Conservation (phyloP, 352 stramenopile species). For the Globisporangium polare region DNA sequence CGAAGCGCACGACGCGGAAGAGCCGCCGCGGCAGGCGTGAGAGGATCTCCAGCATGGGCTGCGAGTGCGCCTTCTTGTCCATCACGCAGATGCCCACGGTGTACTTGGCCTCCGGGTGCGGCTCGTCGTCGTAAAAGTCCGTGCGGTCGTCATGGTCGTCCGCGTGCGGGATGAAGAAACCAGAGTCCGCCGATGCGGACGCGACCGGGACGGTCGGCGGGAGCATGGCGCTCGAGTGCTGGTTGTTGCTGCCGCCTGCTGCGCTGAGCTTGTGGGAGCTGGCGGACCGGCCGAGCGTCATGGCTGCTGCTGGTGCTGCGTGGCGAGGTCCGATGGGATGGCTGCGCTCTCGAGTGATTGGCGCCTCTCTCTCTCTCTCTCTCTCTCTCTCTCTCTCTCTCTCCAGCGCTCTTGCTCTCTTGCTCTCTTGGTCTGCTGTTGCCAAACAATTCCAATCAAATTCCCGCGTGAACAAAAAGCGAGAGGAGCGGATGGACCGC, state of each 20-base stretch:
- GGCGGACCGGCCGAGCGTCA: constrained; percentile 14
- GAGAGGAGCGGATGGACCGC: background rate
- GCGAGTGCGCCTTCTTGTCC: constrained; percentile 96
- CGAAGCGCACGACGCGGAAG: constrained; percentile 98
- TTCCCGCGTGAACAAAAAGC: background rate
- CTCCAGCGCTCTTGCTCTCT: no score
- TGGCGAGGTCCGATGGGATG: background rate
- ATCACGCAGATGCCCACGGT: constrained; percentile 97
- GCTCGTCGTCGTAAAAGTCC: constrained; percentile 8
- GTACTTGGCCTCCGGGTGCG: constrained; percentile 23
- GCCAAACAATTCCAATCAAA: no score
- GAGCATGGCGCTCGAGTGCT: constrained; percentile 5
- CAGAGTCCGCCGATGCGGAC: constrained; percentile 2
- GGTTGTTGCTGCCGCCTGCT: constrained; percentile 9
- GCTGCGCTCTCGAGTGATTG: constrained; percentile 6
- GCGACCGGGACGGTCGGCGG: constrained; percentile 6
- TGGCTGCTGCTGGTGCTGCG: constrained; percentile 4
- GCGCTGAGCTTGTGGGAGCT: constrained; percentile 13
- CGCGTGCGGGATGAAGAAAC: constrained; percentile 15
- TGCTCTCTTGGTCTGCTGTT: background rate
- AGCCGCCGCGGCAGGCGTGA: constrained; percentile 75
- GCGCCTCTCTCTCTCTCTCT: constrained; percentile 1
- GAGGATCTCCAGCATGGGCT: constrained; percentile 97
- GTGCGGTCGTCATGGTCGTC: constrained; percentile 11
- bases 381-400: background rate